A percentile compares a stretch with the other conserved stretches of the same genome.
These are phyloP conservation scores for Globisporangium parvum DNA, from an alignment of 352 stramenopile species.

Conservation along the genomic window DNA sequence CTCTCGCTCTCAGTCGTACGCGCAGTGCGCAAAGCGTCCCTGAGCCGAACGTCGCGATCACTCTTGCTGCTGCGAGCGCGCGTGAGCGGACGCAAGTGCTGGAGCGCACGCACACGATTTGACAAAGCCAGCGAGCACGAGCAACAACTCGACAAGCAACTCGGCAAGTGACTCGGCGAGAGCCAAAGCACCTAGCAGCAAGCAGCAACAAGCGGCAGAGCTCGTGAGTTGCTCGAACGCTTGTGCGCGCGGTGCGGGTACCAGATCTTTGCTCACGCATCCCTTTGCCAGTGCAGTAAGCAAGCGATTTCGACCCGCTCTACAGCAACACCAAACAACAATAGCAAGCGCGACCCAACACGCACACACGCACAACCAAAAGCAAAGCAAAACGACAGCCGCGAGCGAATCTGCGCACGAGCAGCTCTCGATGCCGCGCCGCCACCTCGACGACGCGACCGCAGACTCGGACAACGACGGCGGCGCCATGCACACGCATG, in stretches of 20 bases:
- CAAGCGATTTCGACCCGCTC: not conserved
- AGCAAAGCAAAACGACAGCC: not conserved
- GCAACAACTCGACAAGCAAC: no score
- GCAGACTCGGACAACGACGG: not conserved
- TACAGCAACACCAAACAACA: conserved; percentile 1
- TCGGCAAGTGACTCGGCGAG: no score
- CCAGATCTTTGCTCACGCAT: conserved; percentile 6
- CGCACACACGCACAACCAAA: no score
- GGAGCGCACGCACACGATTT: no score
- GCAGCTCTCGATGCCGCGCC: not conserved
- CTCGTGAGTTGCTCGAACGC: not conserved
- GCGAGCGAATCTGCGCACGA: not conserved
- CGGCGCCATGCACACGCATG: not conserved
- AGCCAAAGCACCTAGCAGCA: not conserved
- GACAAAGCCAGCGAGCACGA: not conserved
- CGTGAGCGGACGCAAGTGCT: no score
- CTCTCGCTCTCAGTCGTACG: no score
- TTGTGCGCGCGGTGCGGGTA: not conserved
- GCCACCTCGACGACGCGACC: not conserved
- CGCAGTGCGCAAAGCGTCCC: no score
- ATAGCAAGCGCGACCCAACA: no score
- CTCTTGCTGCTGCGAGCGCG: no score
- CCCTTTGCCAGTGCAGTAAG: not conserved
- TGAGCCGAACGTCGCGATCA: no score
- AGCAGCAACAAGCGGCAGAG: no score